Base-by-base conservation (phyloP, 78 protist species). In the Anaeramoeba ignava region DNA sequence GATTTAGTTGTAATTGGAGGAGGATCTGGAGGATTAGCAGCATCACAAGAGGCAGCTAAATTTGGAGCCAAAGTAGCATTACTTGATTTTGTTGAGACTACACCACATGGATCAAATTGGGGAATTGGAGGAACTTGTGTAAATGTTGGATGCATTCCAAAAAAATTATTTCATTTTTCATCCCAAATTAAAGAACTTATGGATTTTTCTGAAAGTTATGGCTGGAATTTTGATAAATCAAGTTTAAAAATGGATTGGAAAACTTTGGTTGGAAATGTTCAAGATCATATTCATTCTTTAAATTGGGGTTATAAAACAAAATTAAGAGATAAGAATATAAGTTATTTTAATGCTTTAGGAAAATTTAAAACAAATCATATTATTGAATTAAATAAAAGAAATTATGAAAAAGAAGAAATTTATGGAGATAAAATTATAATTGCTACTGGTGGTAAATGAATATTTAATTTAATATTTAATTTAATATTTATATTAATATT, bases 91-190 rank as follows among this genome's bases (percentile, higher is more conserved):
- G 95, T 92, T 54, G 81, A 85, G 73, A 94, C 96, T 31, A 85
- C 94, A 0, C 88, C 91, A 31, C 93, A 90, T 23, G 94, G 96
- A 34, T 42, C 85, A 27, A 2, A 36, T 2, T 88, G 89, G 91
- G 93, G 84, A 0, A 68, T 90, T n/a, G 90, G 93, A 0, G 95
- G 95, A 27, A 93, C 96, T 0, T 93, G 96, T 68, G 96, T 93
- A n/a, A 92, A 93, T 79, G 98, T 95, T 1, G 95, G 98, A 2
- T 94, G 97, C 89, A 90, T 94, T 2, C 97, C 97, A 17, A 94
- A 94, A 87, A 92, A n/a, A n/a, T 67, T 67, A n/a, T 67, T 67
- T 27, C 78, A 31, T 31, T n/a, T 67, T 31, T 67, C 78, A 31
- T 67, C 31, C 78, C 78, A n/a, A 27, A 67, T 67, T 31, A 31